phyloP scores from a whole-genome alignment of 2,329 filamentous ascomycete species.

The Fusarium nodosum region DNA sequence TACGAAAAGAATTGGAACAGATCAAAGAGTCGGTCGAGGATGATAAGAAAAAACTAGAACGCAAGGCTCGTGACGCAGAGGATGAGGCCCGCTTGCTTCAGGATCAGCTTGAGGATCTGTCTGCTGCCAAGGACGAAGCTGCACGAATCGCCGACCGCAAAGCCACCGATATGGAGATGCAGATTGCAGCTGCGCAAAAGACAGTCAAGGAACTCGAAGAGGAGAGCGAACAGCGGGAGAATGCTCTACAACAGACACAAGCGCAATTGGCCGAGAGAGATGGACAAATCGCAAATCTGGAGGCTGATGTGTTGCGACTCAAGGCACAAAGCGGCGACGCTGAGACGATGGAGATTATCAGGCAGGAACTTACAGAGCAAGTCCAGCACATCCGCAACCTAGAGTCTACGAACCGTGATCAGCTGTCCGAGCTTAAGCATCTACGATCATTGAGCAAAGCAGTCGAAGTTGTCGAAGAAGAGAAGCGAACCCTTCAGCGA shows the following conservation, averaged over 20 bases:
- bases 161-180: conserved; percentile 66
- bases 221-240: conserved; percentile 69
- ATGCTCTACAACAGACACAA: conserved; percentile 71
- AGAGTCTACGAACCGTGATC: conserved; percentile 84
- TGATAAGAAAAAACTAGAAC: conserved; percentile 76
- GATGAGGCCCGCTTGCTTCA: conserved; percentile 80
- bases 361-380: conserved; percentile 89
- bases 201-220: conserved; percentile 70
- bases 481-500: conserved; percentile 86
- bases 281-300: conserved; percentile 77
- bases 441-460: conserved; percentile 85
- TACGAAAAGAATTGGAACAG: conserved; percentile 66
- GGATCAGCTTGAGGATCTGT: conserved; percentile 84
- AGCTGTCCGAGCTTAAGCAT: conserved; percentile 82
- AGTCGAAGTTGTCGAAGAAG: conserved; percentile 94
- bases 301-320: conserved; percentile 84
- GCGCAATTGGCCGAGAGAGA: conserved; percentile 78
- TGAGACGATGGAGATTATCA: conserved; percentile 87
- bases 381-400: conserved; percentile 90
- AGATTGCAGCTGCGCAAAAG: conserved; percentile 62
- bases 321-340: conserved; percentile 90
- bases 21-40: conserved; percentile 64
- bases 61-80: conserved; percentile 76
- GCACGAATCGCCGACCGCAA: conserved; percentile 72
- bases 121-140: conserved; percentile 74